Base-by-base conservation (phyloP, 192 early-diverging fungal species). In the Podila verticillata region DNA sequence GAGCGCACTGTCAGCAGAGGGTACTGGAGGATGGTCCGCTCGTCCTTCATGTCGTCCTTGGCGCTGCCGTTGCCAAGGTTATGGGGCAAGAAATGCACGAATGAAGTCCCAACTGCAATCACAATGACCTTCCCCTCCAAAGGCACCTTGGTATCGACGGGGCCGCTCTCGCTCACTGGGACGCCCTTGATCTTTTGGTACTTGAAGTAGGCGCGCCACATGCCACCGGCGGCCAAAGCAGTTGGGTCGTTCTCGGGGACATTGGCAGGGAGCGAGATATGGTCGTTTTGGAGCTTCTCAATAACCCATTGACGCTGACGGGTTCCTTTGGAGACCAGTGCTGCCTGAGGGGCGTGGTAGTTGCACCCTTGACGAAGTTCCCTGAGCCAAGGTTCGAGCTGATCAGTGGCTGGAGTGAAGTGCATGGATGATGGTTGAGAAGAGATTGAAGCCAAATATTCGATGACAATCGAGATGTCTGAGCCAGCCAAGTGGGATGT, bases 31-130 rank as follows among this genome's bases (percentile, higher is more conserved):
- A 79, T 79, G 49, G 54, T 47, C 22, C 75, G 75, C 30, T 79
- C 75, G 28, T 79, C 75, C 69, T 79, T 79, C 75, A 79, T 58
- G 54, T 79, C 75, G 19, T 79, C 75, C 48, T 79, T 79, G 64
- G 59, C 39, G 44, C 69, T 79, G 13, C 75, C 65, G 26, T 79
- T 79, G 2, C 75, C 75, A 24, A 79, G 75, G 26, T 79, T 79
- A 15, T 79, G 75, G 10, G 75, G 75, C 20, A 79, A 22, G 39
- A 79, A 62, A 31, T 72, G 75, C 20, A 79, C 49, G 22, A 44
- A 63, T 0, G 68, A 57, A 1, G 63, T 67, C 13, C 75, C 75
- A 29, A 79, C 65, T 4, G 75, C 69, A 19, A 79, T 66, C 19
- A 72, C 75, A 24, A 72, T 58, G 20, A 57, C 60, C 32, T 79